These are phyloP conservation scores for Stagonosporopsis rhizophila DNA, from an alignment of 2,329 filamentous ascomycete species.

Conservation along the genomic window DNA sequence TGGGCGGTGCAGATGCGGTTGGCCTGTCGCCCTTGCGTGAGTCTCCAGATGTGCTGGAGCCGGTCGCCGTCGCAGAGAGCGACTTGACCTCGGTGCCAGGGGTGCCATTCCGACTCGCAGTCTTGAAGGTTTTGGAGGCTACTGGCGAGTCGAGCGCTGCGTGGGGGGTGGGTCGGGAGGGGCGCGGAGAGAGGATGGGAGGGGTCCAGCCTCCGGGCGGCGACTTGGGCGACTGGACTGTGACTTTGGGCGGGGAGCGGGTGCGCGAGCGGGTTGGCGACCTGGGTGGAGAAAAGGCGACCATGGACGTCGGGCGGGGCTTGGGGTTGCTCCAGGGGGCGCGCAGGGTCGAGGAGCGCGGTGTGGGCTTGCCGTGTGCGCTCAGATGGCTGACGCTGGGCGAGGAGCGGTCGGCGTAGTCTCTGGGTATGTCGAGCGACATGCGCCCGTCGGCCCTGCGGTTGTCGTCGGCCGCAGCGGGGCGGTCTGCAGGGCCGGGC, in stretches of 20 bases:
- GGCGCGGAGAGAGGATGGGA: constrained; percentile 44
- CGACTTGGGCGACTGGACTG: constrained; percentile 73
- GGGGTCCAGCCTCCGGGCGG: constrained; percentile 56
- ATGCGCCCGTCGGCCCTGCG: constrained; percentile 45
- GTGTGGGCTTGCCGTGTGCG: constrained; percentile 39
- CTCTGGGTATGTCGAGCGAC: constrained; percentile 53
- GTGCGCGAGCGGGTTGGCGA: constrained; percentile 55
- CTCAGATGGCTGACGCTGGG: constrained; percentile 48
- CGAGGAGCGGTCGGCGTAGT: constrained; percentile 30
- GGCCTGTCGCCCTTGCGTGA: constrained; percentile 42
- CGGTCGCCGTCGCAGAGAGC: constrained; percentile 26
- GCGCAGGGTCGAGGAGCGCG: constrained; percentile 46
- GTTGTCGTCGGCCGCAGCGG: constrained; percentile 38
- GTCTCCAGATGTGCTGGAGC: constrained; percentile 29
- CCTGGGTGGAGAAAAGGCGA: constrained; percentile 55
- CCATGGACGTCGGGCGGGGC: constrained; percentile 57
- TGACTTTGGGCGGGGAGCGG: constrained; percentile 69
- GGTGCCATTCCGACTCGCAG: constrained; percentile 51
- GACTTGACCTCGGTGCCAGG: constrained; percentile 51
- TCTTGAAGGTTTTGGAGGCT: constrained; percentile 41
- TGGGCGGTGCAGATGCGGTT: constrained; percentile 50
- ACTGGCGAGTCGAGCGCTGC: constrained; percentile 34
- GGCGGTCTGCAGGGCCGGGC: constrained; percentile 42
- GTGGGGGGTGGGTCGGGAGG: constrained; percentile 36
- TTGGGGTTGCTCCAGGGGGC: constrained; percentile 47